Base-by-base conservation (phyloP, 495 filamentous ascomycete species). In the Penicillium coprophilum region DNA sequence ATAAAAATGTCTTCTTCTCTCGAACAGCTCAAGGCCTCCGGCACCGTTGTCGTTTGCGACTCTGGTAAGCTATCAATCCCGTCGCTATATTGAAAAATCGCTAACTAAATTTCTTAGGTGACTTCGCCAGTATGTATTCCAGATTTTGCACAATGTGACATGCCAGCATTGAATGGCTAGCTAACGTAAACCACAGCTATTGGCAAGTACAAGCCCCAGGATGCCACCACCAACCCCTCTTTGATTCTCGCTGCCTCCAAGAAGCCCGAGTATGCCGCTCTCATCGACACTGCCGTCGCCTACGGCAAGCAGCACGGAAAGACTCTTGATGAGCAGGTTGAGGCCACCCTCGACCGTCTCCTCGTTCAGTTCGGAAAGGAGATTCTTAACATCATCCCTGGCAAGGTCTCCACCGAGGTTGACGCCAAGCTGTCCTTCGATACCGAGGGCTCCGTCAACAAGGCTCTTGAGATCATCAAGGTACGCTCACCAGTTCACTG, bases 191-290 rank as follows among this genome's bases (percentile, higher is more conserved):
- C 30, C n/a, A 70, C 78, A 85, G 90, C 92, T 69, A 99, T 99
- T 74, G 91, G 81, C 83, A 97, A 99, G 81, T 99, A 99, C 85
- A 94, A 96, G 85, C 94, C 94, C 53, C 92, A 97, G 85, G 94
- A 99, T 88, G 94, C 92, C 67, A 97, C 92, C 70, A 99, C 94
- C 75, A 99, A 99, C 83, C 94, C 94, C 38, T 97, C 94, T 59
- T 82, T 99, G 68, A 97, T 99, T 76, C 85, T 99, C 70, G 91
- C 91, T 64, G 94, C 94, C 54, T 91, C 95, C 71, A 96, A 99
- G 85, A 99, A 97, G 85, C 70, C 88, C 70, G 92, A 96, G 73
- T 99, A 99, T 72, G 92, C 92, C 66, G 83, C 85, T 67, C 80
- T 99, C 55, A 92, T 97, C 67, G 92, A 99, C 66, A 77, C 82